Evolutionary conservation across 2,329 filamentous ascomycete species (phyloP).

Genomic region (Rhexocercosporidium sp.): DNA sequence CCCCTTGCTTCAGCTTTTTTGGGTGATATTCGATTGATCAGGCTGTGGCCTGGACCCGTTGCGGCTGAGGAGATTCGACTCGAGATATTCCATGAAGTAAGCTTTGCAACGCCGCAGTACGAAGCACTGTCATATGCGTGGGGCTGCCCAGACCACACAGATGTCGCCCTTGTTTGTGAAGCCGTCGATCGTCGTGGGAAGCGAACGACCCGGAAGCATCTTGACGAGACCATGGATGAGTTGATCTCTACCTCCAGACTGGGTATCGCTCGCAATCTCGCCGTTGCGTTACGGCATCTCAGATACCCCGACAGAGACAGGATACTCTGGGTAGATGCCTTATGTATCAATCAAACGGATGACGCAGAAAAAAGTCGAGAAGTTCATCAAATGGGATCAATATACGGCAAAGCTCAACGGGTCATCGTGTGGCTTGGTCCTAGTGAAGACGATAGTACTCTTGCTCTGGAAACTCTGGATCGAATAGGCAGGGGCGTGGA

Average conservation of each 20-base stretch:
- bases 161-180: not conserved
- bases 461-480: slow-evolving; percentile 19
- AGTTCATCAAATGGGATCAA: slow-evolving; percentile 33
- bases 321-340: slow-evolving; percentile 36
- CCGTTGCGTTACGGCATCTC: slow-evolving; percentile 38
- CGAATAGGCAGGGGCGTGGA: not conserved
- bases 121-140: slow-evolving; percentile 27
- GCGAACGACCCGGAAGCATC: not conserved
- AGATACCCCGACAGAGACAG: slow-evolving; percentile 46
- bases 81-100: slow-evolving; percentile 12
- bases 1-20: not conserved
- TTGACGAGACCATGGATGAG: not conserved
- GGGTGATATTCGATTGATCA: slow-evolving; percentile 19
- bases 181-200: not conserved
- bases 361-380: slow-evolving; percentile 28
- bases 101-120: slow-evolving; percentile 10
- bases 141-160: slow-evolving; percentile 5
- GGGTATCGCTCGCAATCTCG: slow-evolving; percentile 20
- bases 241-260: not conserved
- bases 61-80: slow-evolving; percentile 5
- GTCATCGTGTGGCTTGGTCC: slow-evolving; percentile 37
- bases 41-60: slow-evolving; percentile 15
- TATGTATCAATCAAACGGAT: slow-evolving; percentile 38
- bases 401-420: slow-evolving; percentile 30
- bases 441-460: slow-evolving; percentile 15